phyloP scores from a whole-genome alignment of 1,139 yeast genomes.

The Saccharomyces hybrid region DNA sequence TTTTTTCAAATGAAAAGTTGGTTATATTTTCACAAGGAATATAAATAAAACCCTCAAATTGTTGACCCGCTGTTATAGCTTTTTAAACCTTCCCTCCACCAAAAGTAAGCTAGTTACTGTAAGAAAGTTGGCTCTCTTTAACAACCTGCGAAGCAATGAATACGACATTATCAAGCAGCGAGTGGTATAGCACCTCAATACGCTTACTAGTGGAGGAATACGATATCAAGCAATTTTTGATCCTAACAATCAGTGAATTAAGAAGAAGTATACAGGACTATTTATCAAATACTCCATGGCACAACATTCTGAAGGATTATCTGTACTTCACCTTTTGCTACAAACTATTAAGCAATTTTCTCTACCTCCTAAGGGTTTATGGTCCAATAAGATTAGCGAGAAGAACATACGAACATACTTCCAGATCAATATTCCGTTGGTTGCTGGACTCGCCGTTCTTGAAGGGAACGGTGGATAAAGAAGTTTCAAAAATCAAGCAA shows the following conservation, averaged over 20 bases:
- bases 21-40: neutral
- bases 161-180: neutral
- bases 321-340: conserved; percentile 12
- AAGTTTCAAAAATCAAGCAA: conserved; percentile 44
- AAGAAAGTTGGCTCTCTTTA: neutral
- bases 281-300: conserved; percentile 13
- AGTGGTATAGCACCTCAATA: neutral
- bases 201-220: neutral
- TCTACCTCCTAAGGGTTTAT: conserved; percentile 33
- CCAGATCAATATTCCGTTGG: conserved; percentile 30
- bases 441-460: conserved; percentile 49
- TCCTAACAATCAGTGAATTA: neutral
- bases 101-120: neutral
- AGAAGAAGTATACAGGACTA: conserved; percentile 4
- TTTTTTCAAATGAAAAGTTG: neutral
- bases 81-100: neutral
- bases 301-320: conserved; percentile 17
- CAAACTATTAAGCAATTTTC: conserved; percentile 8
- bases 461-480: conserved; percentile 49
- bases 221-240: neutral
- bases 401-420: conserved; percentile 14
- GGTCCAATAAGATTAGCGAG: conserved; percentile 35
- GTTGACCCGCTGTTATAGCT: neutral
- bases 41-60: neutral
- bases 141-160: neutral